These are phyloP conservation scores for Chytridiales sp. DNA, from an alignment of 371 early-diverging fungal genomes.

Conservation along the genomic window DNA sequence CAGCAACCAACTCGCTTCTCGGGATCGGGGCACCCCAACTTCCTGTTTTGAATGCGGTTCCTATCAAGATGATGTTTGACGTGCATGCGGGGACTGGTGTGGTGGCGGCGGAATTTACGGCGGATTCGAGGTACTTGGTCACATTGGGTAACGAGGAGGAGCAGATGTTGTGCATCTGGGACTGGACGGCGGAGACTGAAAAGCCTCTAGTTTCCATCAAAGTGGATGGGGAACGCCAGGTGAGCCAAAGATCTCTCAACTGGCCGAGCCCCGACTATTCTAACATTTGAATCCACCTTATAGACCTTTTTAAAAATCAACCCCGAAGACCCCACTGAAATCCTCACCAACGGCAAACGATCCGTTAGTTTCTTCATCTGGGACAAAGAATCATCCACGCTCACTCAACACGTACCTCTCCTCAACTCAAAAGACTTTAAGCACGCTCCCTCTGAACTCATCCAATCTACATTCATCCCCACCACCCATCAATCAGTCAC, in stretches of 20 bases:
- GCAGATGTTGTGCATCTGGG: conserved; percentile 50
- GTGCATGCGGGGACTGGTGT: conserved; percentile 47
- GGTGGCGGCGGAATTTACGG: conserved; percentile 37
- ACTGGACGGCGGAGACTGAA: conserved; percentile 45
- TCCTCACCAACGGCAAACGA: conserved; percentile 37
- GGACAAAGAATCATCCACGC: conserved; percentile 17
- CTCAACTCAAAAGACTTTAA: conserved; percentile 48
- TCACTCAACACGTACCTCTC: conserved; percentile 38
- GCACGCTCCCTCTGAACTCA: conserved; percentile 37
- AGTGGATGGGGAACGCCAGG: conserved; percentile 42
- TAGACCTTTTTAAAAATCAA: conserved; percentile 39
- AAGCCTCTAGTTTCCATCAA: conserved; percentile 30
- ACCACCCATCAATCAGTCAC: conserved; percentile 29
- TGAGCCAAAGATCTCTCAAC: conserved; percentile 13
- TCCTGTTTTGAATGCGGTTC: conserved; percentile 34
- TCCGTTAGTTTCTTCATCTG: conserved; percentile 42
- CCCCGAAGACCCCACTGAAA: conserved; percentile 40
- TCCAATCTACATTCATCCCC: conserved; percentile 42
- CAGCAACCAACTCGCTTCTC: no score
- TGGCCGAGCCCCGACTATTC: background rate
- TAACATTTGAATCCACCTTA: background rate
- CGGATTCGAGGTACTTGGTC: conserved; percentile 40
- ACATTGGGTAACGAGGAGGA: conserved; percentile 43
- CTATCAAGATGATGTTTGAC: conserved; percentile 52
- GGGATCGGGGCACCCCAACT: no score